Base-by-base conservation (phyloP, 805 yeast species). In the Saturnispora mendoncae region DNA sequence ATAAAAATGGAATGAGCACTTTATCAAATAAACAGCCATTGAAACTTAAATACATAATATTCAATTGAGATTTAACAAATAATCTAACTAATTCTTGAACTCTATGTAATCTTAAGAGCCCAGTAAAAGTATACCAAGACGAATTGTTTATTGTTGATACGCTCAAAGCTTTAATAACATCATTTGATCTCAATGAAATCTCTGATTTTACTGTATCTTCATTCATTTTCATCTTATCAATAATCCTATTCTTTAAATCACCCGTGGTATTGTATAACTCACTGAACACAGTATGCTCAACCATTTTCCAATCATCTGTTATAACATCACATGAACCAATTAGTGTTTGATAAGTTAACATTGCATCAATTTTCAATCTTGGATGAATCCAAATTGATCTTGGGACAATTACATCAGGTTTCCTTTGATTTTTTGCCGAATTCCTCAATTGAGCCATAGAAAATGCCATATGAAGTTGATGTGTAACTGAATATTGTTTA, bases 381-480 rank as follows among this genome's bases (percentile, higher is more conserved):
- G 61, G 59, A 43, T 61, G 64, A 20, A 62, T 55, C 67, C 66
- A 62, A 12, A 62, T 45, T 29, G 54, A 44, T 34, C 55, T 49
- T 3, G 61, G 55, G n/a, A 51, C 24, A 26, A 52, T 38, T 18
- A 43, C 43, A 39, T 51, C 51, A 8, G 42, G 14, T 13, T 31
- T 21, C 42, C 33, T 33, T 28, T 33, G 33, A 3, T 20, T 27
- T 20, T 19, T 15, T 2, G 27, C 31, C 6, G 37, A 19, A n/a
- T 9, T 33, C 19, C 28, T 18, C 26, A 33, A 29, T 18, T 26
- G 23, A 14, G 33, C 37, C 17, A 39, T 20, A 4, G 42, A 39
- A 17, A 15, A 25, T 14, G 34, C 42, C 29, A 28, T 33, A 15
- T 26, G 15, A 8, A 33, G 33, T 9, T 33, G 32, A 18, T 19